Percentiles rank a stretch among this genome's conserved stretches.
Conservation (phyloP, 2,329 filamentous ascomycete genomes). For the Neonectria faginata region DNA sequence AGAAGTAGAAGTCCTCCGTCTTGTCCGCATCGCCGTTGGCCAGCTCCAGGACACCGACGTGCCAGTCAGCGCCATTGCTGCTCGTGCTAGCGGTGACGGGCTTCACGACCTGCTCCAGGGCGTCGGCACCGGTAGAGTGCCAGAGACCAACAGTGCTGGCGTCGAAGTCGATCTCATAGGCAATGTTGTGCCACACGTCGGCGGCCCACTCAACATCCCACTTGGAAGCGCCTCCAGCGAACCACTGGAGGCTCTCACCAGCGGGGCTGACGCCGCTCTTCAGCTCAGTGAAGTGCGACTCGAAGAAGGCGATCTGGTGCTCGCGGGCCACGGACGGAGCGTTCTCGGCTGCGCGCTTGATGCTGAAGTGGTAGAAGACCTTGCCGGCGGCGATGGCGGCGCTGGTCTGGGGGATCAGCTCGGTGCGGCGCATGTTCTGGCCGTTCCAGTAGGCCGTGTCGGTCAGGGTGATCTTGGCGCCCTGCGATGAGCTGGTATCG, state of each 20-base stretch:
- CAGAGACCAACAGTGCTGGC: constrained; percentile 73
- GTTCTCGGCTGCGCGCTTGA: constrained; percentile 70
- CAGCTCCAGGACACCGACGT: constrained; percentile 76
- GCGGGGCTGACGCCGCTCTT: constrained; percentile 68
- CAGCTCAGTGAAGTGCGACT: constrained; percentile 80
- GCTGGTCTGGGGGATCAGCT: constrained; percentile 77
- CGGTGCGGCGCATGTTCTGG: constrained; percentile 78
- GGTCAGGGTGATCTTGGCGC: constrained; percentile 75
- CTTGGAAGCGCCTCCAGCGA: constrained; percentile 68
- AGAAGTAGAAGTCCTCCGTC: constrained; percentile 77
- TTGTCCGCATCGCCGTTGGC: constrained; percentile 65
- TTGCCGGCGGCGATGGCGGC: constrained; percentile 74
- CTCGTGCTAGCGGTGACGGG: constrained; percentile 71
- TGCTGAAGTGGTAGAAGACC: constrained; percentile 79
- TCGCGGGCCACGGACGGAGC: constrained; percentile 71
- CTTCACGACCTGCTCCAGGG: constrained; percentile 68
- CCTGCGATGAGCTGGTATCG: constrained; percentile 70
- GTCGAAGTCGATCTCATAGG: constrained; percentile 78
- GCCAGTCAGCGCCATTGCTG: constrained; percentile 78
- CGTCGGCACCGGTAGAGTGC: constrained; percentile 73
- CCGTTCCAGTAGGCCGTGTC: constrained; percentile 77
- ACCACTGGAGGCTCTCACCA: constrained; percentile 70
- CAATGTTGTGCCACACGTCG: constrained; percentile 79
- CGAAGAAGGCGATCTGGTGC: constrained; percentile 74
- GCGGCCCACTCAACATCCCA: constrained; percentile 73